Conservation (phyloP, 2,329 filamentous ascomycete species). For the Neocatenulostroma microsporum region DNA sequence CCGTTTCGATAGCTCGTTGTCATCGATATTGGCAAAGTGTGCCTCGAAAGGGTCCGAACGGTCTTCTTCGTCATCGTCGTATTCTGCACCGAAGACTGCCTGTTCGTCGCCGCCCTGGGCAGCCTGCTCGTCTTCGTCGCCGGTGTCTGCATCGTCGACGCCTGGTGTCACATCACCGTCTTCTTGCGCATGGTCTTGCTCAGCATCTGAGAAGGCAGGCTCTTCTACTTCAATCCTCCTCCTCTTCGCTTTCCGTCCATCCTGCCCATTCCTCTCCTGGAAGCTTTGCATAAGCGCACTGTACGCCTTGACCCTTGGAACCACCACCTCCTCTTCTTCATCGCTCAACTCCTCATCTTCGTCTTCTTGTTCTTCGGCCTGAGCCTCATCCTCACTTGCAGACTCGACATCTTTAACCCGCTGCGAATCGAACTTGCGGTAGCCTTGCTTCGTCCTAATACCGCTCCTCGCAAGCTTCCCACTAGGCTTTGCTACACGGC, state of each 20-base stretch:
- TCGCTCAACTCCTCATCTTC: conserved; percentile 19
- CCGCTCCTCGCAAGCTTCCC: conserved; percentile 26
- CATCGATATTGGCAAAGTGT: conserved; percentile 66
- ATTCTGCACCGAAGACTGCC: conserved; percentile 31
- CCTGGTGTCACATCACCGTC: conserved; percentile 33
- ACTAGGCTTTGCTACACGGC: conserved; percentile 14
- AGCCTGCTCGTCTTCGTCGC: conserved; percentile 42
- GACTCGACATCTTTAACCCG: conserved; percentile 26
- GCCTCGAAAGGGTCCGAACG: conserved; percentile 64
- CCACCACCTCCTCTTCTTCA: conserved; percentile 25
- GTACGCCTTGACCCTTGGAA: conserved; percentile 40
- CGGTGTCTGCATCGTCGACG: conserved; percentile 21
- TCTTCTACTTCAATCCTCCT: conserved; percentile 41
- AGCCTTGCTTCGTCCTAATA: conserved; percentile 26
- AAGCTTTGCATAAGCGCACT: conserved; percentile 51
- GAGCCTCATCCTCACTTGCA: conserved; percentile 16
- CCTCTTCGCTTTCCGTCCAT: conserved; percentile 41
- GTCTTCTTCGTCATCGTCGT: conserved; percentile 20
- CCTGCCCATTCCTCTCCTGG: conserved; percentile 33
- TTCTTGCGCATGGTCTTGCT: conserved; percentile 22
- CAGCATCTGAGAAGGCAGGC: conserved; percentile 30
- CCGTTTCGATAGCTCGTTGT: conserved; percentile 49
- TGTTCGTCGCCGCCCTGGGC: conserved; percentile 40
- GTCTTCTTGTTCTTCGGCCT: conserved; percentile 15
- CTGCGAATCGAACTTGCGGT: conserved; percentile 30